These are phyloP conservation scores for Zygosaccharomyces sapae DNA, from an alignment of 1,139 yeast species.

Conservation along the genomic window DNA sequence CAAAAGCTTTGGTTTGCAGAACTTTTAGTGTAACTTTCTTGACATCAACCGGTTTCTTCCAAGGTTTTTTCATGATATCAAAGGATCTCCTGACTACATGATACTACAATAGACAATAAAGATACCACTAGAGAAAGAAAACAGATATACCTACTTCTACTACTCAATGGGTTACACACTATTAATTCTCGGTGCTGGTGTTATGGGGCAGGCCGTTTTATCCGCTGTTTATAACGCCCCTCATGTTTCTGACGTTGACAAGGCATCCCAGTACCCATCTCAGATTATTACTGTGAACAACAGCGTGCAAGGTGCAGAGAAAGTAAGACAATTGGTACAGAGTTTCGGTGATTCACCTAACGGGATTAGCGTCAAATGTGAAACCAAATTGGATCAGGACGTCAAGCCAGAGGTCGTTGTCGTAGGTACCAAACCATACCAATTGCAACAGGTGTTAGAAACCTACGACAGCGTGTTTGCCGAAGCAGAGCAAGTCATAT, in stretches of 20 bases:
- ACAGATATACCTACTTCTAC: slow-evolving; percentile 1
- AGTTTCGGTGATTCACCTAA: slow-evolving; percentile 40
- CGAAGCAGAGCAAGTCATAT: slow-evolving; percentile 62
- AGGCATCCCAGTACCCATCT: slow-evolving; percentile 45
- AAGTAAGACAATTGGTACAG: slow-evolving; percentile 42
- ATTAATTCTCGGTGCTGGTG: slow-evolving; percentile 87
- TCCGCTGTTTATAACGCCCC: slow-evolving; percentile 64
- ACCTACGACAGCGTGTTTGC: slow-evolving; percentile 41
- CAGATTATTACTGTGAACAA: slow-evolving; percentile 74
- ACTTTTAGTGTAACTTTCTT: background rate
- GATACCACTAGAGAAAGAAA: background rate
- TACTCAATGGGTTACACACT: slow-evolving; percentile 45
- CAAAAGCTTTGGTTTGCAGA: background rate
- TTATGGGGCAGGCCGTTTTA: slow-evolving; percentile 94
- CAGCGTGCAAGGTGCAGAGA: slow-evolving; percentile 46
- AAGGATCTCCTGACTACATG: slow-evolving; percentile 4
- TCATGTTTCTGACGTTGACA: slow-evolving; percentile 37
- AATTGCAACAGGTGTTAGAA: slow-evolving; percentile 56
- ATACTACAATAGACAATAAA: background rate
- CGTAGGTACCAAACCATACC: slow-evolving; percentile 82
- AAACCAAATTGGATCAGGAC: slow-evolving; percentile 50
- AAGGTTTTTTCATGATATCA: background rate
- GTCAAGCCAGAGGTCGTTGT: slow-evolving; percentile 70
- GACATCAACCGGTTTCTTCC: background rate
- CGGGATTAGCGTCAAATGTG: slow-evolving; percentile 49